Conservation (phyloP, 2,329 filamentous ascomycete genomes). For the Venturia oleaginea region DNA sequence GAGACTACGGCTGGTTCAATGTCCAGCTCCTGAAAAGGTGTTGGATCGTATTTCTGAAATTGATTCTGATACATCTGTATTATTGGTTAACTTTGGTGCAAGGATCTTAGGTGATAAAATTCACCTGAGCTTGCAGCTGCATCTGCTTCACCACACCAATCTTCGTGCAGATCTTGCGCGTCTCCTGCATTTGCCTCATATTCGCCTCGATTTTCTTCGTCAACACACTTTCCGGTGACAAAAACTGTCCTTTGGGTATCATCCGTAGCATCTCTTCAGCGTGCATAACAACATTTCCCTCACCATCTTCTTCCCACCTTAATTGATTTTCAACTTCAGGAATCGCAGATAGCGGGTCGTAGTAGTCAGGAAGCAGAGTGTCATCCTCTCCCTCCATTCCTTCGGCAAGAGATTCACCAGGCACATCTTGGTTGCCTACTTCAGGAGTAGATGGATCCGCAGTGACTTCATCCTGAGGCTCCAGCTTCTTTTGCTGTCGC, state of each 20-base stretch:
- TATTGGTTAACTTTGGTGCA: conserved; percentile 34
- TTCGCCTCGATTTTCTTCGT: conserved; percentile 79
- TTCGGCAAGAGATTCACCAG: conserved; percentile 75
- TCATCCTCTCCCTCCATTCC: conserved; percentile 89
- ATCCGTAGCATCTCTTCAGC: conserved; percentile 76
- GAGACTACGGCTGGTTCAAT: conserved; percentile 82
- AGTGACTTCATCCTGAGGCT: conserved; percentile 25
- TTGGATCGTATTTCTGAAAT: conserved; percentile 90
- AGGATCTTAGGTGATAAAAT: conserved; percentile 25
- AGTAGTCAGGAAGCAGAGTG: conserved; percentile 84
- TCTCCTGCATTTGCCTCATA: conserved; percentile 92
- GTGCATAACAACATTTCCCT: conserved; percentile 82
- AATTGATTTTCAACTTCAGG: conserved; percentile 73
- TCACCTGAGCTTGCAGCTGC: conserved; percentile 82
- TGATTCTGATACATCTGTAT: conserved; percentile 79
- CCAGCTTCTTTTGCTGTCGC: conserved; percentile 63
- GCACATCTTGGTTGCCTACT: conserved; percentile 38
- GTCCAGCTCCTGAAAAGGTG: conserved; percentile 80
- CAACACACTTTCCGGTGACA: conserved; percentile 63
- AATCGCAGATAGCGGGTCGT: conserved; percentile 75
- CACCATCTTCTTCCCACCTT: conserved; percentile 80
- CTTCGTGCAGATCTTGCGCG: conserved; percentile 88
- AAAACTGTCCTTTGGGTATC: conserved; percentile 66
- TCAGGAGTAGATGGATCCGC: conserved; percentile 42
- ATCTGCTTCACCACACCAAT: conserved; percentile 98